Evolutionary conservation across 164 flowering plant genomes (phyloP), one percentile per base, ranked within the genome.

Genomic region (Sedum album): DNA sequence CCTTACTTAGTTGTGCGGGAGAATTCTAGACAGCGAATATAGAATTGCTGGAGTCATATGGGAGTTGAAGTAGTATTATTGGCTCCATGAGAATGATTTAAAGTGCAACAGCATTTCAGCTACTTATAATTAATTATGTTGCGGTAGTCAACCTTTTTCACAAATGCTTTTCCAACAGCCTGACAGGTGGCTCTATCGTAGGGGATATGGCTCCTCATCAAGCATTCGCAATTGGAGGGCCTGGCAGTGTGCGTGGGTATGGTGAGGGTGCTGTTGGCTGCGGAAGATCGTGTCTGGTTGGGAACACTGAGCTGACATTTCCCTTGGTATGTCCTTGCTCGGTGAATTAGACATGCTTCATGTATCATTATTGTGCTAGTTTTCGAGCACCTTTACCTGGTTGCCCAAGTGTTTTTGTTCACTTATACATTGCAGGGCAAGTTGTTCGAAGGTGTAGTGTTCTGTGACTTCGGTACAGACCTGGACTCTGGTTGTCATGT

Each of bases 121-220:
- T 23, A 23, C 31, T 18, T 26, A 13, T 11, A 11, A 57, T 26
- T 28, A 57, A 2, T 13, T 1, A 20, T 57, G 33, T 33, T 3
- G 20, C 2, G 62, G 17, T 53, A 51, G 21, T 51, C 57, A 21
- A 21, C 57, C 11, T 6, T 57, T 28, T 20, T 57, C 7, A 28
- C 31, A 2, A 57, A 26, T 28, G 18, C 33, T 57, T 57, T 55
- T 57, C 62, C 62, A 6, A 57, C 88, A 93, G 98, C 72, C 73
- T 93, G 69, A 86, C 90, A 73, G 97, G 96, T 77, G 98, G 97
- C 78, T 93, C 98, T 60, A 83, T 89, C 76, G 96, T 90, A 26
- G 97, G 98, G 75, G 96, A 93, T 76, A 89, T 93, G 89, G 98
- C 97, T 76, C 98, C 98, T 69, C 86, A 89, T 75, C 96, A 90